These are phyloP conservation scores for Arthrobotrys sinensis DNA, from an alignment of 2,329 filamentous ascomycete species.

Conservation along the genomic window DNA sequence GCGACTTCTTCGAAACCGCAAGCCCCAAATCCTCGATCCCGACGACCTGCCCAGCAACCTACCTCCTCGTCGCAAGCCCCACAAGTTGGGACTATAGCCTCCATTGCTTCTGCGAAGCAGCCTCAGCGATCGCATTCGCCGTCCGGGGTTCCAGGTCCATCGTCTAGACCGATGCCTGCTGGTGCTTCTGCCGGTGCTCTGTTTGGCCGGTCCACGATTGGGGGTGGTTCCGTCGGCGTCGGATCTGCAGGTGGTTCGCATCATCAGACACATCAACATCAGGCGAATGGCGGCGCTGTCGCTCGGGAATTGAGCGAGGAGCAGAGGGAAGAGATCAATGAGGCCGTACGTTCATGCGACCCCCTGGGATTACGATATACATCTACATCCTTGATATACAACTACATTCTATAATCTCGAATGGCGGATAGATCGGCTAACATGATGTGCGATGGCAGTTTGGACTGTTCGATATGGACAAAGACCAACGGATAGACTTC, in stretches of 20 bases:
- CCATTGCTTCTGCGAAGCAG: conserved; percentile 58
- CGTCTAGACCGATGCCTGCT: conserved; percentile 54
- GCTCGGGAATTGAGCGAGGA: conserved; percentile 80
- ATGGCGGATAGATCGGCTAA: background rate
- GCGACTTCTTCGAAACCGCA: conserved; percentile 70
- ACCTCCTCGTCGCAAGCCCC: conserved; percentile 51
- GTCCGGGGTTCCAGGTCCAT: conserved; percentile 60
- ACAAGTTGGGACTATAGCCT: conserved; percentile 48
- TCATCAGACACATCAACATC: conserved; percentile 60
- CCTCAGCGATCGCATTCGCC: conserved; percentile 61
- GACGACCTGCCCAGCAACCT: conserved; percentile 65
- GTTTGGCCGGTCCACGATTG: conserved; percentile 62
- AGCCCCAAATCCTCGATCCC: conserved; percentile 65
- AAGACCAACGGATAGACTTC: conserved; percentile 94
- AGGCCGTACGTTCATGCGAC: conserved; percentile 78
- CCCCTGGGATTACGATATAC: background rate
- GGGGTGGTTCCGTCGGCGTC: conserved; percentile 56
- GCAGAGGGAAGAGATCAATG: conserved; percentile 91
- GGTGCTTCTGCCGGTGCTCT: conserved; percentile 51
- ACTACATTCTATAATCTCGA: background rate
- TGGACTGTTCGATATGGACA: conserved; percentile 95
- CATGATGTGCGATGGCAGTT: conserved; percentile 74
- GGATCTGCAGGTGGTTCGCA: conserved; percentile 61
- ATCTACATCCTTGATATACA: no score
- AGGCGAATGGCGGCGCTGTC: conserved; percentile 63